Percentiles rank a stretch among this genome's conserved stretches.
Evolutionary conservation across 1,284 basidiomycete species (phyloP).

Genomic region (Pisolithus thermaeus): DNA sequence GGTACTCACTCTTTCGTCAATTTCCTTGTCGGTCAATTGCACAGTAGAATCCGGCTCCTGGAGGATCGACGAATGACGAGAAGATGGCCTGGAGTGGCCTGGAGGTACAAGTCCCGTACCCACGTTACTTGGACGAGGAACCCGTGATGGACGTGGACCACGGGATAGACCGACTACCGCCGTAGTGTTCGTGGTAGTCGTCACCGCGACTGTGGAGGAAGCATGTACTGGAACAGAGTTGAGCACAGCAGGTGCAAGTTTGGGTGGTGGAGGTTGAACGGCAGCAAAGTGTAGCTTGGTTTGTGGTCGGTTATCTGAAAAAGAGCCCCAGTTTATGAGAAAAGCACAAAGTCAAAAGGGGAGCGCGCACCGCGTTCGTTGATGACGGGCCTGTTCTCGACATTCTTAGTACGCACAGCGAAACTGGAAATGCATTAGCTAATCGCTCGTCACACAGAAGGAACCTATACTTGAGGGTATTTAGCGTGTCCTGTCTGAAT

Average conservation of each 20-base stretch:
- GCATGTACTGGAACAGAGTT: constrained; percentile 21
- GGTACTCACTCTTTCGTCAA: constrained; percentile 56
- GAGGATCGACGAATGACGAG: constrained; percentile 15
- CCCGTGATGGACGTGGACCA: constrained; percentile 30
- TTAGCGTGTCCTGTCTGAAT: constrained; percentile 77
- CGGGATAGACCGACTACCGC: constrained; percentile 24
- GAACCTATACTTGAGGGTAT: constrained; percentile 65
- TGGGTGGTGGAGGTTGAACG: constrained; percentile 41
- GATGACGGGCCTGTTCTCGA: constrained; percentile 71
- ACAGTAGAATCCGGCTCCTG: constrained; percentile 18
- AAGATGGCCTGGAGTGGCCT: constrained; percentile 13
- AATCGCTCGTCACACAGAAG: neutral
- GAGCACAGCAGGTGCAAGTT: constrained; percentile 39
- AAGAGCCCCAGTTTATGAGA: neutral
- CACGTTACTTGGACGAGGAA: constrained; percentile 27
- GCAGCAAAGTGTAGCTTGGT: constrained; percentile 59
- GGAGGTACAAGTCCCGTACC: constrained; percentile 20
- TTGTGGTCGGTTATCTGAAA: constrained; percentile 47
- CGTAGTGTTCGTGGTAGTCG: constrained; percentile 1
- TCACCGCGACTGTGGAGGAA: constrained; percentile 2
- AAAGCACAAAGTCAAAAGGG: neutral
- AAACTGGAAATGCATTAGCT: constrained; percentile 43
- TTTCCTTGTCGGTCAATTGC: constrained; percentile 61
- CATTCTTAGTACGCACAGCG: constrained; percentile 71
- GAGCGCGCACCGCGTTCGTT: constrained; percentile 59